Conservation (phyloP, 352 stramenopile genomes). For the Pythium chondricola region DNA sequence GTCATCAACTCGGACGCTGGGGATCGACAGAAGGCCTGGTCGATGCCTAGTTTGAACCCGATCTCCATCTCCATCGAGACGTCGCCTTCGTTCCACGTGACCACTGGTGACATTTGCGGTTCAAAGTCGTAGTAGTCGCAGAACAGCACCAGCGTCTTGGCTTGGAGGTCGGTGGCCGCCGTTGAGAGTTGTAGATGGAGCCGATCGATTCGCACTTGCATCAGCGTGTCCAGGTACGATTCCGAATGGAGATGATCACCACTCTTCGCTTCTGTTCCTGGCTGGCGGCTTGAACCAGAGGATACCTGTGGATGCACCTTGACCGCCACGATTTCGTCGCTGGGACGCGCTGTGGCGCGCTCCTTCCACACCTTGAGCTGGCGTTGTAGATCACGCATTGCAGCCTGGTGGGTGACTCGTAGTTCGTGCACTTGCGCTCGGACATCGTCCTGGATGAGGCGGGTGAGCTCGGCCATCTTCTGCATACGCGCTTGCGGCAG, state of each 20-base stretch:
- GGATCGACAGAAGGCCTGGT: conserved; percentile 20
- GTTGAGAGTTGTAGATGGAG: neutral
- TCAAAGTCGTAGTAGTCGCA: conserved; percentile 47
- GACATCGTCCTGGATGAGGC: conserved; percentile 22
- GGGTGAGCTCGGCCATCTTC: conserved; percentile 19
- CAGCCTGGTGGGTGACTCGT: conserved; percentile 12
- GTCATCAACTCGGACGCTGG: conserved; percentile 5
- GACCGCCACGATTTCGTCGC: conserved; percentile 20
- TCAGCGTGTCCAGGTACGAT: neutral
- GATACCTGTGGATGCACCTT: no score
- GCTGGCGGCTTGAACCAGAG: neutral
- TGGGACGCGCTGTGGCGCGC: conserved; percentile 16
- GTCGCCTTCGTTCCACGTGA: neutral
- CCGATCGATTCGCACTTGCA: neutral
- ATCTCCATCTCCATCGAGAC: conserved; percentile 22
- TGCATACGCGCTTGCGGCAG: conserved; percentile 15
- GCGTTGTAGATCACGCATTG: conserved; percentile 10
- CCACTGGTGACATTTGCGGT: conserved; percentile 26
- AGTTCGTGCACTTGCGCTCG: conserved; percentile 20
- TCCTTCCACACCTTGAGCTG: conserved; percentile 17
- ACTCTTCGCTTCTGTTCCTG: no score
- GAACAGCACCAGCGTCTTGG: conserved; percentile 13
- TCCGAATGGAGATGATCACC: no score
- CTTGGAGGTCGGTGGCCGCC: neutral
- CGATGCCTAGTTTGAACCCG: conserved; percentile 24